Percentiles rank a stretch among this genome's conserved stretches.
Evolutionary conservation across 2,329 filamentous ascomycete species (phyloP).

Genomic region (Scedosporium aurantiacum): DNA sequence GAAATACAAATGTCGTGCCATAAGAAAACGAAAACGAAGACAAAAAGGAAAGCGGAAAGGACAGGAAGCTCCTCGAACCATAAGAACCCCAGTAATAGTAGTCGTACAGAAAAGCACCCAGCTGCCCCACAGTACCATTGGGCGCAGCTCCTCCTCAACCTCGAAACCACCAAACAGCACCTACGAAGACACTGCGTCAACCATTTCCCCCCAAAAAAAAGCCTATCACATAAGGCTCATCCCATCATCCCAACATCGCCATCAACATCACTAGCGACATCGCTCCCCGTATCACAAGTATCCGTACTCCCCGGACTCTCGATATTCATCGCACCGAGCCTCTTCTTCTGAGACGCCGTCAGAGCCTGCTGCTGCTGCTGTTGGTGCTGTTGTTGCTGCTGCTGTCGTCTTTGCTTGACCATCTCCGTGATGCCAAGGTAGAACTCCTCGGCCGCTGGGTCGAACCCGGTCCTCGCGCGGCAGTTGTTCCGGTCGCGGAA

Average conservation of each 20-base stretch:
- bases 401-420: neutral
- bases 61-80: neutral
- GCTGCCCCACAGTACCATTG: too few relatives aligned
- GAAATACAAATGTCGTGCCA: too few relatives aligned
- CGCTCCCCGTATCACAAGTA: neutral
- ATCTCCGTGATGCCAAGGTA: neutral
- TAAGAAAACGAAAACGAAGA: neutral
- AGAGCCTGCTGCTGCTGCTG: neutral
- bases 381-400: neutral
- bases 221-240: neutral
- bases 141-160: too few relatives aligned
- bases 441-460: conserved; percentile 1
- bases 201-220: too few relatives aligned
- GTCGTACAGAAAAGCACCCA: too few relatives aligned
- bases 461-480: conserved; percentile 1
- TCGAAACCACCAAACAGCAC: neutral
- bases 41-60: neutral
- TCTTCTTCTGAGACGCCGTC: neutral
- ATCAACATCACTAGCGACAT: neutral
- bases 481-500: conserved; percentile 8
- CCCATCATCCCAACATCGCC: neutral
- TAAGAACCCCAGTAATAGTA: neutral
- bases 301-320: neutral
- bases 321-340: neutral
- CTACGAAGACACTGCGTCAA: too few relatives aligned